Evolutionary conservation across 192 early-diverging fungal species (phyloP).

Genomic region (Lunasporangiospora selenospora): DNA sequence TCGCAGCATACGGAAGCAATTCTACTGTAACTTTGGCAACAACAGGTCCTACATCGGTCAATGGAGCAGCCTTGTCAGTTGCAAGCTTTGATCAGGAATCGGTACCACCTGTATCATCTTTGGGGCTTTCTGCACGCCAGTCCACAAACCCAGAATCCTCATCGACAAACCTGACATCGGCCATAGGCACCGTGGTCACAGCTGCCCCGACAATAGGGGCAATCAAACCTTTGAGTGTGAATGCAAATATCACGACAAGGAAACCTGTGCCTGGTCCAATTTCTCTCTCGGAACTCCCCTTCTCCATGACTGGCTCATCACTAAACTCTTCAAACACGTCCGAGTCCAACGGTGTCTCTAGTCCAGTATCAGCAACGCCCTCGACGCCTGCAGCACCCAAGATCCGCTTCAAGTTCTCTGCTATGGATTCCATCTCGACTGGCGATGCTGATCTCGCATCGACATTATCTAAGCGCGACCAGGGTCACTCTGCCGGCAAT

Average conservation of each 20-base stretch:
- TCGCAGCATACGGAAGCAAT: conserved; percentile 16
- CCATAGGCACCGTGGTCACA: too few species aligned
- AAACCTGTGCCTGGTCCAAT: conserved; percentile 24
- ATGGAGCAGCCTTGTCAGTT: too few species aligned
- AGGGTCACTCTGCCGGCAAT: conserved; percentile 15
- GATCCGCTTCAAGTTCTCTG: conserved; percentile 45
- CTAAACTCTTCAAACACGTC: background rate
- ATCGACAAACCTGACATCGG: too few species aligned
- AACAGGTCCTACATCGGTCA: too few species aligned
- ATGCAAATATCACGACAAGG: too few species aligned
- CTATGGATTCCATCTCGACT: conserved; percentile 16
- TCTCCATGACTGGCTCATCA: conserved; percentile 12
- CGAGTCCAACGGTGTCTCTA: conserved; percentile 4
- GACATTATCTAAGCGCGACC: conserved; percentile 19
- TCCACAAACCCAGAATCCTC: too few species aligned
- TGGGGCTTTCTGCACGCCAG: too few species aligned
- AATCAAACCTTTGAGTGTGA: too few species aligned
- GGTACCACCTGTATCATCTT: too few species aligned
- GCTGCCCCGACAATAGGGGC: too few species aligned
- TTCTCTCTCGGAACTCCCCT: conserved; percentile 35
- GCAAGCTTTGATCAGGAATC: too few species aligned
- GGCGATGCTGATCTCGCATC: conserved; percentile 4
- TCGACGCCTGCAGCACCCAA: conserved; percentile 32
- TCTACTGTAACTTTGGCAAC: too few species aligned
- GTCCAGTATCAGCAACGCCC: conserved; percentile 12